Percentiles rank a stretch among this genome's conserved stretches.
Evolutionary conservation across 169 alveolate species (phyloP).

Genomic region (Plasmodium inui): DNA sequence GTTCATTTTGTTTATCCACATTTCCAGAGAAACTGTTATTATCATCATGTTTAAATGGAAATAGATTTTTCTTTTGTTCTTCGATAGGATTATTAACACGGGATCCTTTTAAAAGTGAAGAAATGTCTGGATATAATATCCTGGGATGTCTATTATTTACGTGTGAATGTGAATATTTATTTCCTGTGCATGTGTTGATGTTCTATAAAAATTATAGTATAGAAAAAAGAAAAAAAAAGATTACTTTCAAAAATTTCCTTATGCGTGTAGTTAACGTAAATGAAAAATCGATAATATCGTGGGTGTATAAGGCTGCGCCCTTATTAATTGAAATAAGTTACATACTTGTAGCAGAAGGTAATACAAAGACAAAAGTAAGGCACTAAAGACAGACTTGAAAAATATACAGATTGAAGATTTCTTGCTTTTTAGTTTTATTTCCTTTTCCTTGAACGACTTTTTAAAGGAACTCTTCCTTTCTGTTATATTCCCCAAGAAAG

Average conservation of each 20-base stretch:
- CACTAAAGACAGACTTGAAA: slow-evolving; percentile 15
- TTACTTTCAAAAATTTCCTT: not conserved
- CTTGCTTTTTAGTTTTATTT: not conserved
- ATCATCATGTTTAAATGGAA: not conserved
- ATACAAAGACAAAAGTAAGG: slow-evolving; percentile 18
- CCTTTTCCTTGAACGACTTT: slow-evolving; percentile 9
- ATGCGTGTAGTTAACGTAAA: not conserved
- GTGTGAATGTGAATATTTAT: not conserved
- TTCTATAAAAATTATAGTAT: not conserved
- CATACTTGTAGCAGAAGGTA: slow-evolving; percentile 21
- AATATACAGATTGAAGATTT: not conserved
- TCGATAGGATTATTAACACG: not conserved
- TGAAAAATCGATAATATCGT: not conserved
- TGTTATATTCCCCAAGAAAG: slow-evolving; percentile 3
- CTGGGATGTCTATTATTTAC: slow-evolving; percentile 13
- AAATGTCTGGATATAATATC: not conserved
- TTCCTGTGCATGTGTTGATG: not conserved
- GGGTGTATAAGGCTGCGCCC: not conserved
- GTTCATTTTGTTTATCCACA: not conserved
- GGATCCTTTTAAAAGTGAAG: not conserved
- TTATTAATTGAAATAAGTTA: not conserved
- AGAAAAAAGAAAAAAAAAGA: not conserved
- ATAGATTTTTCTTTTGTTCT: not conserved
- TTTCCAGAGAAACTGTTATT: not conserved
- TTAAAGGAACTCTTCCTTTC: not conserved